Conservation (phyloP, 2,329 filamentous ascomycete genomes). For the Fusarium pseudonygamai region DNA sequence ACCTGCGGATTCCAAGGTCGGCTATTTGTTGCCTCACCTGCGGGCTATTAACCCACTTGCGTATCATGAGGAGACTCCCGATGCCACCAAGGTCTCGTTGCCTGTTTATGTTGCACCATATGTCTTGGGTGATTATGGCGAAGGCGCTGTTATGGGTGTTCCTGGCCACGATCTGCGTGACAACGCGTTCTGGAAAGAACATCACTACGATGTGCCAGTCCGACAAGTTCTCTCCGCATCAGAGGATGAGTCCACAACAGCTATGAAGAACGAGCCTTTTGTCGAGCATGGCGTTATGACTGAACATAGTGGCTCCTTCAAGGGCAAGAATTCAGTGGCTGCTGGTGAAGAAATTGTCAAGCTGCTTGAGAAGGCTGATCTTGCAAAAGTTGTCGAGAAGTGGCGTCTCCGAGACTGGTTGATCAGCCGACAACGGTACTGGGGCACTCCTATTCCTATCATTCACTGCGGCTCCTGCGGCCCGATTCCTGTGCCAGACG, state of each 20-base stretch:
- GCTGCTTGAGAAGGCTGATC: slow-evolving; percentile 62
- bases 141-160: slow-evolving; percentile 91
- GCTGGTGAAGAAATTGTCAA: slow-evolving; percentile 69
- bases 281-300: slow-evolving; percentile 75
- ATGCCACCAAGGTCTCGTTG: slow-evolving; percentile 64
- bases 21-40: slow-evolving; percentile 72
- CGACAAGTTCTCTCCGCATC: slow-evolving; percentile 68
- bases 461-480: slow-evolving; percentile 83
- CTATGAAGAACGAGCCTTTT: slow-evolving; percentile 63
- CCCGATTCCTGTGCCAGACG: slow-evolving; percentile 77
- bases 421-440: slow-evolving; percentile 91
- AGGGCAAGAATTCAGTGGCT: slow-evolving; percentile 69
- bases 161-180: slow-evolving; percentile 86
- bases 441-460: slow-evolving; percentile 91
- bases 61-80: slow-evolving; percentile 60
- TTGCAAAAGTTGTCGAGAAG: slow-evolving; percentile 72
- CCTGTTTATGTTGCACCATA: slow-evolving; percentile 87
- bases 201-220: slow-evolving; percentile 68
- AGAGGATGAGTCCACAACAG: slow-evolving; percentile 57
- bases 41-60: slow-evolving; percentile 73
- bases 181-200: slow-evolving; percentile 80
- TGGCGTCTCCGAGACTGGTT: slow-evolving; percentile 91
- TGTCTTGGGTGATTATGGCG: slow-evolving; percentile 85
- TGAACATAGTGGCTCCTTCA: slow-evolving; percentile 70
- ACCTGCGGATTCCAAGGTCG: slow-evolving; percentile 67